Base-by-base conservation (phyloP, 768 basidiomycete genomes). In the Termitomyces sp. region DNA sequence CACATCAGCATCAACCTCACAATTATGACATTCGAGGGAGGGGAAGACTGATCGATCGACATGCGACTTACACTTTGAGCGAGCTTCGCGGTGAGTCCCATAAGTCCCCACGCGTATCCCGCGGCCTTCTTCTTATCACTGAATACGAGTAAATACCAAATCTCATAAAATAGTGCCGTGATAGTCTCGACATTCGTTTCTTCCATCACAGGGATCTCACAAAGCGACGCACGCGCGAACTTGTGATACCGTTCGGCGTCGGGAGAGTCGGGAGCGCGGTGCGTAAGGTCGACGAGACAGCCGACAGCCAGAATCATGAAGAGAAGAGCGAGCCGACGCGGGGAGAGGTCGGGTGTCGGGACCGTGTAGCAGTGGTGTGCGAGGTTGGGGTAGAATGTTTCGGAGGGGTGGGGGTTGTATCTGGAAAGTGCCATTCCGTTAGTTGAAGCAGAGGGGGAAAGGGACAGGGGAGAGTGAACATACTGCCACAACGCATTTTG, bases 281-380 rank as follows among this genome's bases (percentile, higher is more conserved):
- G 70, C 22, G 74, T 72, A 4, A 84, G 74, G 70, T 89, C 87
- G 36, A 88, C 86, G 48, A 85, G 76, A 56, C 81, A 82, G 31
- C 87, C 87, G 39, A 89, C 82, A 30, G 88, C 84, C 58, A 89
- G 75, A 61, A 89, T 84, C 78, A 89, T 86, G 65, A 84, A 79
- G 60, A 88, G 75, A 30, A 89, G 77, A 12, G 85, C 81, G 4
- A 89, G 77, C 36, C 86, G 77, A 54, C 87, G 80, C 24, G 87
- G 82, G 62, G 81, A 83, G 49, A 87, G 76, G 42, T 81, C 79
- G 55, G 76, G 66, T 33, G 77, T 70, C 42, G 81, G 74, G 22
- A 77, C 77, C 20, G 77, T 78, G 71, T 88, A 89, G 50, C 85
- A 82, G 68, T 86, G 85, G 62, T 87, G 82, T 2, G 82, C 74